Base-by-base conservation (phyloP, 805 yeast species). In the Vanderwaltozyma tropicalis region DNA sequence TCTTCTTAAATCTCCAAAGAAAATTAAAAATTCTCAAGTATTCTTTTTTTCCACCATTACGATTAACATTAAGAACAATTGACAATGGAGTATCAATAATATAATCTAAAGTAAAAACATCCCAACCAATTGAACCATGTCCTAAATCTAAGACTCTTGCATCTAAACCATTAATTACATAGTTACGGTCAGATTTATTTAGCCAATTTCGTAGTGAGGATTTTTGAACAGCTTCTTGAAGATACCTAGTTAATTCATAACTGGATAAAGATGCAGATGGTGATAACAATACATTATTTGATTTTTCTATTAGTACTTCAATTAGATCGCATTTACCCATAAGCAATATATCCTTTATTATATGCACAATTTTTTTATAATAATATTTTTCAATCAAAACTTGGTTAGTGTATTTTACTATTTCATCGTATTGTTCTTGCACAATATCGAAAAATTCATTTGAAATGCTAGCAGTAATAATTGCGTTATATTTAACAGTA, bases 91-190 rank as follows among this genome's bases (percentile, higher is more conserved):
- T 47, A 10, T 55, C 68, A 10, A 74, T 50, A 38, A 71, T 64
- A 56, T 83, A 92, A 52, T 87, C 96, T 27, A 88, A 62, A 0
- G 96, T 85, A 55, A 89, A 88, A 2, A 83, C 86, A 53, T 88
- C 94, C 96, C 96, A 88, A 1, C 95, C 96, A 35, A 75, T 61
- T 21, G 77, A 74, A 0, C 85, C 80, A 47, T 79, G 84, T 3
- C 78, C 78, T 34, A 80, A 61, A 41, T 81, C 86, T 34, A 88
- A 65, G 17, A 88, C 68, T 32, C 96, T 66, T 0, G 96, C 95
- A 64, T 92, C 97, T 11, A 89, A 54, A 35, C 83, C 61, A 31
- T 69, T 62, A 11, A 73, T 54, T 9, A 73, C 67, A 14, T 57
- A 62, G 2, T 59, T 63, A 2, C 48, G 45, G 18, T 64, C 67